These are phyloP conservation scores for Malus fusca DNA, from an alignment of 306 rosid species.

Conservation along the genomic window DNA sequence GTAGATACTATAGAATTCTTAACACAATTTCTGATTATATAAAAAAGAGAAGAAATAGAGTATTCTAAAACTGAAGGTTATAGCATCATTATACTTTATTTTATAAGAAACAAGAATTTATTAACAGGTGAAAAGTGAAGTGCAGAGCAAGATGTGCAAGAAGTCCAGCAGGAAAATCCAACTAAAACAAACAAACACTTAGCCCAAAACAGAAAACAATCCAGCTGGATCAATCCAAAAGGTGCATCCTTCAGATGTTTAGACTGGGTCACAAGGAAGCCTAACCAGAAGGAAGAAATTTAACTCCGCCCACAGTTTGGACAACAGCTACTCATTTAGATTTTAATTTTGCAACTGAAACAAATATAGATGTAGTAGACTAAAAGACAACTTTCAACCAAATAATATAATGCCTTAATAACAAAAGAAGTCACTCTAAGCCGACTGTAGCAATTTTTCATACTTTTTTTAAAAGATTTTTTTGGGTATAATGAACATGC, in stretches of 20 bases:
- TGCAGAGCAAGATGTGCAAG: not conserved
- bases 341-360: not conserved
- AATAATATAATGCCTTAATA: not conserved
- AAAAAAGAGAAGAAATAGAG: not conserved
- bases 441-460: not conserved
- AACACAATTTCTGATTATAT: constrained; percentile 2
- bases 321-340: not conserved
- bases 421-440: not conserved
- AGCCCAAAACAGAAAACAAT: not conserved
- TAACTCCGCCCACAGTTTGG: not conserved
- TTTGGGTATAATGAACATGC: not conserved
- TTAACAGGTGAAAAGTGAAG: not conserved
- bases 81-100: not conserved
- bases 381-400: not conserved
- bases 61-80: not conserved
- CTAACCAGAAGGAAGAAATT: not conserved
- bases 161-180: not conserved
- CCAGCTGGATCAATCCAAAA: not conserved
- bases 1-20: not conserved
- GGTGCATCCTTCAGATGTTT: not conserved
- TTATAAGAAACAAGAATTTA: not conserved
- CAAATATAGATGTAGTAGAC: not conserved
- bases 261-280: not conserved
- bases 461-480: too few relatives aligned
- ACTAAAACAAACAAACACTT: not conserved